A percentile compares a stretch with the other conserved stretches of the same genome.
phyloP scores from a whole-genome alignment of 805 yeast species.

The Schwanniomyces sp. region DNA sequence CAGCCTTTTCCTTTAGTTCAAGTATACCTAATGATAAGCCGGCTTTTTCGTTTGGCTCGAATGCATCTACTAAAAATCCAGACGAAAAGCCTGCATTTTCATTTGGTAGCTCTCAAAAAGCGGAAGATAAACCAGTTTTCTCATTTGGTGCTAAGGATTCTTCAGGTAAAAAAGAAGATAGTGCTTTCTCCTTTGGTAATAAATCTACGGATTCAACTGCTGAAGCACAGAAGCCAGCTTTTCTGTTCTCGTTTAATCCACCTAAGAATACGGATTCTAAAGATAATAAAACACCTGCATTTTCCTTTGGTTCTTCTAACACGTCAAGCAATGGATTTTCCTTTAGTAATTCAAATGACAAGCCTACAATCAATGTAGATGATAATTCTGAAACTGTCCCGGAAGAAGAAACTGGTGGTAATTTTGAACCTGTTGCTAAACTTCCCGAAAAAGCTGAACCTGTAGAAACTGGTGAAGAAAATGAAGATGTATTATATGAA shows the following conservation, averaged over 20 bases:
- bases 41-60: conserved; percentile 23
- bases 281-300: conserved; percentile 7
- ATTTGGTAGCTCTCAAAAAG: conserved; percentile 11
- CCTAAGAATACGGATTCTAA: neutral
- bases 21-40: conserved; percentile 9
- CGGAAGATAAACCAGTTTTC: conserved; percentile 21
- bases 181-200: neutral
- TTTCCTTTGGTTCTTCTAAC: conserved; percentile 11
- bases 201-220: conserved; percentile 1
- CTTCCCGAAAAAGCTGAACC: conserved; percentile 48
- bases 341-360: conserved; percentile 6
- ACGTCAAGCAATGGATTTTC: conserved; percentile 4
- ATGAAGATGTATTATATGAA: conserved; percentile 62
- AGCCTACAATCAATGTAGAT: conserved; percentile 13
- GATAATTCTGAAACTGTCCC: conserved; percentile 29
- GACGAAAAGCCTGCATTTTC: conserved; percentile 17
- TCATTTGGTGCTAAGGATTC: conserved; percentile 20
- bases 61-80: conserved; percentile 6
- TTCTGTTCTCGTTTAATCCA: conserved; percentile 26
- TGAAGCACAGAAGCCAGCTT: conserved; percentile 12
- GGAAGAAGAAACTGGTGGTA: conserved; percentile 48
- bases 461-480: conserved; percentile 78
- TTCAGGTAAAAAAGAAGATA: conserved; percentile 7
- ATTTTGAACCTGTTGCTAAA: conserved; percentile 39
- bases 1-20: conserved; percentile 23